Base-by-base conservation (phyloP, 179 eudicot genomes). In the Silene vulgaris region DNA sequence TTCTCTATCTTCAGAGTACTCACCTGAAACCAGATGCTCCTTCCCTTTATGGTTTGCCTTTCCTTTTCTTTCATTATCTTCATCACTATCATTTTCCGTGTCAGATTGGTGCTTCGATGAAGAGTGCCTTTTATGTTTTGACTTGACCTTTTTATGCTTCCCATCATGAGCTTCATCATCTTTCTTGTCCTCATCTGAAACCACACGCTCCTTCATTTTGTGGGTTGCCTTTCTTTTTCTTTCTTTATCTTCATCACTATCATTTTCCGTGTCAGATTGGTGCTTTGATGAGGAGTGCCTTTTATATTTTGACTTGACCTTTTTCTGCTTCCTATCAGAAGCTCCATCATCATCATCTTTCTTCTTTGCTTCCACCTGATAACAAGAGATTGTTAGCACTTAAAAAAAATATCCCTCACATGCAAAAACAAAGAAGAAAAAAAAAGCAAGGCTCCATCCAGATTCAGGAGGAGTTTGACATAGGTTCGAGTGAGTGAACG, bases 291-390 rank as follows among this genome's bases (percentile, higher is more conserved):
- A 87, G 20, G 89, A 79, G 81, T 80, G 78, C 69, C 76, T 88
- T 57, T 72, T 82, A 82, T 82, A 87, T 80, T 89, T 88, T 4
- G 88, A 83, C 59, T 86, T 86, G 52, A 76, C 81, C 69, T 76
- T 78, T 71, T 80, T 85, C 63, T 50, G 87, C 80, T 87, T 84
- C 76, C 74, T 80, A 67, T 83, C 84, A 32, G 77, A 62, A 17
- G 48, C 69, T 78, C 26, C 26, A 23, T 86, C 87, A 69, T 86
- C 87, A 69, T 81, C 88, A 77, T 88, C 74, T 68, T 80, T 79
- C 81, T 35, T 35, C 76, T 79, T 84, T 72, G 88, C 75, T 82
- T 92, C 85, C 32, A 90, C 85, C 97, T 90, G 83, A 70, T 40
- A 86, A 82, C 17, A 45, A 50, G 43, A 23, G 62, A 48, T 21